A percentile compares a stretch with the other conserved stretches of the same genome.
These are phyloP conservation scores for Epichloe gansuensis DNA, from an alignment of 2,329 filamentous ascomycete species.

Conservation along the genomic window DNA sequence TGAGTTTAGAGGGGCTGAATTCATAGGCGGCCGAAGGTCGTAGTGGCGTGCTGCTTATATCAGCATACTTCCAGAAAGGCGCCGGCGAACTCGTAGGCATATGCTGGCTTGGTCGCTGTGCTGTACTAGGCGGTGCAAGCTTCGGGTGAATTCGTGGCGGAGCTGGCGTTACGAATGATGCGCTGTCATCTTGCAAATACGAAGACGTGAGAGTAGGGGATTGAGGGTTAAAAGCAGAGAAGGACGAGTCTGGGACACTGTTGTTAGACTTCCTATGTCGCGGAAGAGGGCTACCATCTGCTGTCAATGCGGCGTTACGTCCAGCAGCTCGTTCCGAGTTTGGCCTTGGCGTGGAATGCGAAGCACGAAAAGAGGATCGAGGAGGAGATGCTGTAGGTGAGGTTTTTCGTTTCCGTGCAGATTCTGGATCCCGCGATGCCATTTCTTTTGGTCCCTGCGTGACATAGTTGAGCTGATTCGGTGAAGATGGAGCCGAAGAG, in stretches of 20 bases:
- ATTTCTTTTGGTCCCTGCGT: slow-evolving; percentile 45
- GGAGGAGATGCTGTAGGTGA: slow-evolving; percentile 44
- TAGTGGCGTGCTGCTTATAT: slow-evolving; percentile 61
- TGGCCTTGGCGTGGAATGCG: slow-evolving; percentile 48
- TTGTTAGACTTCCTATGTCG: slow-evolving; percentile 35
- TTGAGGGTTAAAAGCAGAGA: slow-evolving; percentile 38
- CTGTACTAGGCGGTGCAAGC: slow-evolving; percentile 67
- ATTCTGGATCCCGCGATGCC: slow-evolving; percentile 35
- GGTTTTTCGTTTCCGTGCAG: slow-evolving; percentile 43
- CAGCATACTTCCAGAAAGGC: slow-evolving; percentile 79
- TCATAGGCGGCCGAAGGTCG: slow-evolving; percentile 37
- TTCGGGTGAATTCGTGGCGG: slow-evolving; percentile 61
- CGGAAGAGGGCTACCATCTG: slow-evolving; percentile 51
- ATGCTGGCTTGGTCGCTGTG: slow-evolving; percentile 69
- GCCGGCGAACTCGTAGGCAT: slow-evolving; percentile 78
- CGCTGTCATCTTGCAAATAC: slow-evolving; percentile 46
- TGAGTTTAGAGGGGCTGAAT: slow-evolving; percentile 43
- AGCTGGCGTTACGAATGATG: slow-evolving; percentile 57
- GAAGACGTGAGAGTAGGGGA: slow-evolving; percentile 51
- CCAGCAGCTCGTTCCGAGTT: slow-evolving; percentile 26
- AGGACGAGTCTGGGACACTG: slow-evolving; percentile 24
- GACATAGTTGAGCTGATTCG: slow-evolving; percentile 46
- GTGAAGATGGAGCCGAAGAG: slow-evolving; percentile 59
- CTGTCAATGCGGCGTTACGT: slow-evolving; percentile 26
- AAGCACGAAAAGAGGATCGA: slow-evolving; percentile 33